Evolutionary conservation across 768 basidiomycete species (phyloP), one percentile per base, ranked within the genome.

Genomic region (Mycena polygramma): DNA sequence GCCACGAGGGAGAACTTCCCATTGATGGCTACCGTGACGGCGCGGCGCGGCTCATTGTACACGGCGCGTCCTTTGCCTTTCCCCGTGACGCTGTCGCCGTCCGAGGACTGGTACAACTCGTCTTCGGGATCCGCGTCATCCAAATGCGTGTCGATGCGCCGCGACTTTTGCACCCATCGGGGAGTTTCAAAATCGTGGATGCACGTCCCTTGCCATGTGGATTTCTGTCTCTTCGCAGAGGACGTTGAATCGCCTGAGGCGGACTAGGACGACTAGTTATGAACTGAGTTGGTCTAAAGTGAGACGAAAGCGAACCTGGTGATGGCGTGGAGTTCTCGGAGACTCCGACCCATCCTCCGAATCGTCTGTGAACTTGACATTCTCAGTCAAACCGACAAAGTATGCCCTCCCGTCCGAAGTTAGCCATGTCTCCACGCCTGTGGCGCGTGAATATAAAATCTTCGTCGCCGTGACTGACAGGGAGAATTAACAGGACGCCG

Each of bases 381-480:
- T 81, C 70, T 90, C 89, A 57, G 83, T 83, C 26, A 94, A 81
- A 66, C 88, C 89, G 9, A 94, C 93, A 71, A 94, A 88, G 76
- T 96, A 96, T 13, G 87, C 93, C 75, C 94, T 82, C 46, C 94
- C 94, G 70, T 96, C 94, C 8, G 93, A 94, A 2, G 94, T 94
- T 55, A 94, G 87, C 94, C 94, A 96, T 0, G 89, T 89, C 79
- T 95, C 94, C 15, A 90, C 87, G 26, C 89, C 88, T 26, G 88
- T 87, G 5, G 81, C 76, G 63, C 88, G 85, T 48, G 89, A 88
- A 74, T 89, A 82, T 30, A 85, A 76, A n/a, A 96, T 90, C 63
- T 89, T 84, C 13, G 79, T 78, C n/a, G 95, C 85, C n/a, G 85
- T 83, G 11, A 94, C 94, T 94, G 30, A 71, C 19, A 55, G 37